Evolutionary conservation across 2,329 filamentous ascomycete species (phyloP), one percentile per base, ranked within the genome.

Genomic region (Alternaria conjuncta): DNA sequence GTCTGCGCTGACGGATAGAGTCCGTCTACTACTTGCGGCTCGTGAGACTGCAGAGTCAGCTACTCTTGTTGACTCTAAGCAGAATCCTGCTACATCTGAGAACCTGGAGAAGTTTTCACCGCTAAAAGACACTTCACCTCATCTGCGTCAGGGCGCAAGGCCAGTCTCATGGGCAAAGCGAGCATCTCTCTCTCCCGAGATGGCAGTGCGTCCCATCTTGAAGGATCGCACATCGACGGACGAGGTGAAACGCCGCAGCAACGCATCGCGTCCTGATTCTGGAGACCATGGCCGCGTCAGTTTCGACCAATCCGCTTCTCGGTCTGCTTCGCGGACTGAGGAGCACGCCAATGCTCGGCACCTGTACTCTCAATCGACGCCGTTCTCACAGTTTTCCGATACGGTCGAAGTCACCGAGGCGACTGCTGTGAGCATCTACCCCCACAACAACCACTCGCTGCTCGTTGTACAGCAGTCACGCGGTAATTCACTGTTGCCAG

Each of bases 401-500:
- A 87, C 85, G 1, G 85, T 86, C 11, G 88, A 90, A 75, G 84
- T 90, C 56, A 86, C 83, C 63, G 87, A 90, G 74, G 88, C 88
- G 10, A 88, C 83, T 45, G 87, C 86, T 11, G 83, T 90, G 13
- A 86, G 83, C 62, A 84, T 89, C 32, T 89, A 86, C 65, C 84
- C 88, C 3, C 88, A 90, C 76, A 88, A 88, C 75, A 90, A 90
- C 67, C 80, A 87, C 46, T 89, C 87, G 7, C 77, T 90, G 6
- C 79, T 90, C n/a, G 77, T 90, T n/a, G 86, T 90, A n/a, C 86
- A 90, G 69, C 85, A 87, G 15, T 73, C 79, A 7, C 74, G 77
- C 4, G 68, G 69, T 12, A 77, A 70, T 36, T 71, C 74, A 0
- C 66, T 75, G 57, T 55, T 73, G 23, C 62, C 66, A 8, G 71